Conservation (phyloP, 768 basidiomycete species). For the Calvatia gigantea region DNA sequence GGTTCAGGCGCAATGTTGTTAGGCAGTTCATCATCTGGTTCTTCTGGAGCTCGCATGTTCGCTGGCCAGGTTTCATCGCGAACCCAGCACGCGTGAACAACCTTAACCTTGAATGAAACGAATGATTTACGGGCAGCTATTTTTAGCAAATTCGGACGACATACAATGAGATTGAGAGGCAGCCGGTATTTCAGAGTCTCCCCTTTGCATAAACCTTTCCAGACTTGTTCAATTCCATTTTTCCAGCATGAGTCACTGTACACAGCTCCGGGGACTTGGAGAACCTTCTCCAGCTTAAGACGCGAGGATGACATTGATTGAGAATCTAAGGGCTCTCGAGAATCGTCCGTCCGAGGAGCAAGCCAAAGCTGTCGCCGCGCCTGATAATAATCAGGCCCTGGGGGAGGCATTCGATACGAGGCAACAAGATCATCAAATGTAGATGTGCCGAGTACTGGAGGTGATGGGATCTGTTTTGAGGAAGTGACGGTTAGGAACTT, state of each 20-base stretch:
- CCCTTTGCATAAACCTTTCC: slow-evolving; percentile 60
- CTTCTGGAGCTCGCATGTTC: slow-evolving; percentile 54
- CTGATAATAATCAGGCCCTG: slow-evolving; percentile 61
- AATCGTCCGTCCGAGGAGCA: slow-evolving; percentile 20
- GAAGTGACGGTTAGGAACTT: background rate
- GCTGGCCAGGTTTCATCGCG: slow-evolving; percentile 76
- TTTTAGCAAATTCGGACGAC: slow-evolving; percentile 23
- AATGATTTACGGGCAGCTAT: slow-evolving; percentile 5
- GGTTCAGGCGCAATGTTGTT: background rate
- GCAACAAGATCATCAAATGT: slow-evolving; percentile 10
- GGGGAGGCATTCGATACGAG: slow-evolving; percentile 41
- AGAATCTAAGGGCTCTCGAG: slow-evolving; percentile 17
- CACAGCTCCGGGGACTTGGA: slow-evolving; percentile 43
- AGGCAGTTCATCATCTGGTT: slow-evolving; percentile 51
- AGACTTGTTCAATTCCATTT: slow-evolving; percentile 55
- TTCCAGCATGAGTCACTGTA: slow-evolving; percentile 54
- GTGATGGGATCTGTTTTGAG: background rate
- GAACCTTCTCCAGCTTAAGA: slow-evolving; percentile 46
- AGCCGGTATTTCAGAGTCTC: slow-evolving; percentile 52
- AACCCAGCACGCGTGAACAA: slow-evolving; percentile 72
- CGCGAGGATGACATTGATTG: slow-evolving; percentile 32
- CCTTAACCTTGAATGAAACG: slow-evolving; percentile 51
- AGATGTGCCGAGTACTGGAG: background rate
- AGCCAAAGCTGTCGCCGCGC: slow-evolving; percentile 67
- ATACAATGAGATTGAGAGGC: slow-evolving; percentile 63